These are phyloP conservation scores for Cutaneotrichosporon daszewskae DNA, from an alignment of 1,284 basidiomycete species.

Conservation along the genomic window DNA sequence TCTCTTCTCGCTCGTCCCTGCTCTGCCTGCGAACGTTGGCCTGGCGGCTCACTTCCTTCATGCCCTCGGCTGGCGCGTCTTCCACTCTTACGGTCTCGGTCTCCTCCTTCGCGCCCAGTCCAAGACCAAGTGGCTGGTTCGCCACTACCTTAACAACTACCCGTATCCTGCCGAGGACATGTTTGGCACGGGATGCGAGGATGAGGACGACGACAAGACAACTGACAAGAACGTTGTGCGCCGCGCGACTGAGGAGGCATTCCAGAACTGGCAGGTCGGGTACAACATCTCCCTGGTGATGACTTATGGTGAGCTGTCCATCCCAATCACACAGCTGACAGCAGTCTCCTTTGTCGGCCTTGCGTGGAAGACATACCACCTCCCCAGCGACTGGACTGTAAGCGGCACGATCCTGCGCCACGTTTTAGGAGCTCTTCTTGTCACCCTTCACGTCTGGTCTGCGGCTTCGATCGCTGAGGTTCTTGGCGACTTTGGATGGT, in stretches of 20 bases:
- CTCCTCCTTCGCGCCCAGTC: constrained; percentile 76
- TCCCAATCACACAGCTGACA: too few relatives aligned
- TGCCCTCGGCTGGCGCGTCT: constrained; percentile 75
- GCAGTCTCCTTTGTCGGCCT: constrained; percentile 74
- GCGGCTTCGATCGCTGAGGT: constrained; percentile 85
- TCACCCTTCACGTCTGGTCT: constrained; percentile 87
- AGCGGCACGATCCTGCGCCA: constrained; percentile 86
- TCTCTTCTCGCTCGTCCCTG: constrained; percentile 48
- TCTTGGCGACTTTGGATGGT: constrained; percentile 91
- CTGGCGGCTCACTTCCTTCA: constrained; percentile 71
- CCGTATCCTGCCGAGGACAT: constrained; percentile 57
- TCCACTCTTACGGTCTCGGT: constrained; percentile 87
- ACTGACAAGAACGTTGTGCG: constrained; percentile 48
- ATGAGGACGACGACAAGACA: constrained; percentile 56
- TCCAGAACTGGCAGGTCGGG: constrained; percentile 86
- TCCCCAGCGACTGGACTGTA: constrained; percentile 76
- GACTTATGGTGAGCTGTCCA: constrained; percentile 60
- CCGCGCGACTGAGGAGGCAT: constrained; percentile 82
- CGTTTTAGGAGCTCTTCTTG: constrained; percentile 73
- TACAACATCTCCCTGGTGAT: constrained; percentile 92
- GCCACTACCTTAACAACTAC: constrained; percentile 90
- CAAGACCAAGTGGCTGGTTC: constrained; percentile 78
- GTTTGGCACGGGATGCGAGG: constrained; percentile 54
- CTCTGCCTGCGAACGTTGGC: constrained; percentile 44
- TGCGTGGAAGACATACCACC: constrained; percentile 78